Evolutionary conservation across 2,329 filamentous ascomycete species (phyloP).

Genomic region (Monilinia fructicola): DNA sequence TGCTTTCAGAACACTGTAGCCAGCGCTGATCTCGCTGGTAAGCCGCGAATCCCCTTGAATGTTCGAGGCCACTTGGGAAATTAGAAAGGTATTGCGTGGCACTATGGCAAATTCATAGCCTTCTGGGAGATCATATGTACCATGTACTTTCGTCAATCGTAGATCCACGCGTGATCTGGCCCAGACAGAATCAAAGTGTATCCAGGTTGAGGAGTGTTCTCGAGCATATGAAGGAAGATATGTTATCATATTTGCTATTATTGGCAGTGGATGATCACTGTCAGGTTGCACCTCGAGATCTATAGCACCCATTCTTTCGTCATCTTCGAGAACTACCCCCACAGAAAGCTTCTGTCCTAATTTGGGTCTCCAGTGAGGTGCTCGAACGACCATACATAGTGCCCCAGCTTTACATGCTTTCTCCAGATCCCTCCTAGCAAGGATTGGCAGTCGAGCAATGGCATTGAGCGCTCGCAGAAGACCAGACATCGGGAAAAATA

Average conservation of each 20-base stretch:
- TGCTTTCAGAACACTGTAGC: constrained; percentile 14
- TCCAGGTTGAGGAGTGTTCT: not conserved
- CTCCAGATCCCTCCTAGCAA: constrained; percentile 6
- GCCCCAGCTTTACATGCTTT: constrained; percentile 31
- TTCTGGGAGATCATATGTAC: constrained; percentile 8
- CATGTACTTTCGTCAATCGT: constrained; percentile 8
- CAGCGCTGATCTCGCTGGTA: constrained; percentile 4
- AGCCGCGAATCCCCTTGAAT: not conserved
- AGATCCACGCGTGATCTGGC: not conserved
- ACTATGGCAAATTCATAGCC: constrained; percentile 11
- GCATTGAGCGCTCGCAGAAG: constrained; percentile 27
- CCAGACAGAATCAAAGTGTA: constrained; percentile 12
- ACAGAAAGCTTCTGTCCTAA: constrained; percentile 9
- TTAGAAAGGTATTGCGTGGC: not conserved
- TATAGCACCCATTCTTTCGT: not conserved
- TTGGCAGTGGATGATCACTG: not conserved
- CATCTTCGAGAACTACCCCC: not conserved
- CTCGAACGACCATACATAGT: constrained; percentile 33
- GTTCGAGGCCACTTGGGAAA: not conserved
- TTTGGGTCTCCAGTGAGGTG: constrained; percentile 27
- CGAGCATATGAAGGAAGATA: constrained; percentile 13
- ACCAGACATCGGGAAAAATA: constrained; percentile 31
- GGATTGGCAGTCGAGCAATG: constrained; percentile 1
- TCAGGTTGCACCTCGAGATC: not conserved
- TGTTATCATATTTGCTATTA: constrained; percentile 7